Percentiles rank a stretch among this genome's conserved stretches.
phyloP scores from a whole-genome alignment of 2,329 filamentous ascomycete genomes.

The Stromatinia cepivora region DNA sequence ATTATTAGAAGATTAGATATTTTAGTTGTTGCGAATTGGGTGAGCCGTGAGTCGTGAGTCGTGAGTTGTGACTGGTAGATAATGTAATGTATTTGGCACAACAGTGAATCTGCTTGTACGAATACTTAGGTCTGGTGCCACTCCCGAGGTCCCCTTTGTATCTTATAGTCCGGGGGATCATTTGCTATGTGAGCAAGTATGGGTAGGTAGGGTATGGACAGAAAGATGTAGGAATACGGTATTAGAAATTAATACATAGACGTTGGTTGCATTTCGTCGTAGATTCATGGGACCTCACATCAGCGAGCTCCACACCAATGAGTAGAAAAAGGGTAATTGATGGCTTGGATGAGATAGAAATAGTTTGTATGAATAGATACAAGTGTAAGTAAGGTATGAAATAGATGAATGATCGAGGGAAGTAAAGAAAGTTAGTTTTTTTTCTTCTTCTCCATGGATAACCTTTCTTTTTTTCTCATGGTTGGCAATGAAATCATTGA shows the following conservation, averaged over 20 bases:
- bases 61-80: neutral
- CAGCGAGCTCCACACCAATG: constrained; percentile 5
- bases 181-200: neutral
- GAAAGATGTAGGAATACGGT: neutral
- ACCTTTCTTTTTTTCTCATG: neutral
- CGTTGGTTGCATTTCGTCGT: neutral
- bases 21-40: neutral
- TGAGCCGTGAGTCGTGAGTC: neutral
- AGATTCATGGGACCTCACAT: constrained; percentile 2
- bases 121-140: neutral
- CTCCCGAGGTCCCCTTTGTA: too few species aligned
- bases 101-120: neutral
- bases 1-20: constrained; percentile 3
- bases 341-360: constrained; percentile 1
- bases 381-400: neutral
- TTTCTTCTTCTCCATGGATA: neutral
- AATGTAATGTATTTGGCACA: neutral
- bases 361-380: neutral
- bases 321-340: neutral
- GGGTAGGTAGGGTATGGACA: neutral
- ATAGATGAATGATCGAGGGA: neutral
- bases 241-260: neutral
- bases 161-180: neutral
- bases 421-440: neutral
- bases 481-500: neutral